Percentiles rank a stretch among this genome's conserved stretches.
Conservation (phyloP, 345 rosid genomes). For the Eucalyptus erythrocorys region DNA sequence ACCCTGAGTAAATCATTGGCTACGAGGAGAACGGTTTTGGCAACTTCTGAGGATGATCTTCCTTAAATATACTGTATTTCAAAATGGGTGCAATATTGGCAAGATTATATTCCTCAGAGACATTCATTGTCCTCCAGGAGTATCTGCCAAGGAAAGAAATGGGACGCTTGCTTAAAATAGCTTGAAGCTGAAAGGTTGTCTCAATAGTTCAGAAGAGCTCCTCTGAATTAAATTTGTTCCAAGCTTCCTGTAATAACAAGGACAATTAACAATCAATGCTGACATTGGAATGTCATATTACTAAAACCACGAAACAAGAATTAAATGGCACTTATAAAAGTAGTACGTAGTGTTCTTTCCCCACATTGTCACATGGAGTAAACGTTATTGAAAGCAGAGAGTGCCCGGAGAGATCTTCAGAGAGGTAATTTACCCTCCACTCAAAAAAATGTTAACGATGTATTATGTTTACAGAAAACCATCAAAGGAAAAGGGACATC, state of each 20-base stretch:
- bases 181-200: not conserved
- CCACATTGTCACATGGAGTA: not conserved
- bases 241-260: conserved; percentile 24
- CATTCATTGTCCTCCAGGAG: not conserved
- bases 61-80: not conserved
- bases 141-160: not conserved
- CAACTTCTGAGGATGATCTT: not conserved
- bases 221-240: conserved; percentile 39
- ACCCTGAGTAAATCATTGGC: not conserved
- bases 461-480: not conserved
- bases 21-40: not conserved
- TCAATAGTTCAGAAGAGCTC: conserved; percentile 21
- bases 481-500: not conserved
- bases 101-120: not conserved
- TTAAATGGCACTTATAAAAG: not conserved
- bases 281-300: not conserved
- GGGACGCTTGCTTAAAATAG: not conserved
- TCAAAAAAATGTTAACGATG: not conserved
- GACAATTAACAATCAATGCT: not conserved
- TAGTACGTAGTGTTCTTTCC: not conserved
- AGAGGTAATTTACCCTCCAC: not conserved
- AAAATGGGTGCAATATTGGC: not conserved
- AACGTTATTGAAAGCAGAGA: not conserved
- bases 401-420: not conserved
- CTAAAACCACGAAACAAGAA: not conserved